Evolutionary conservation across 805 yeast genomes (phyloP).

Genomic region (Sugiyamaella smithiae): DNA sequence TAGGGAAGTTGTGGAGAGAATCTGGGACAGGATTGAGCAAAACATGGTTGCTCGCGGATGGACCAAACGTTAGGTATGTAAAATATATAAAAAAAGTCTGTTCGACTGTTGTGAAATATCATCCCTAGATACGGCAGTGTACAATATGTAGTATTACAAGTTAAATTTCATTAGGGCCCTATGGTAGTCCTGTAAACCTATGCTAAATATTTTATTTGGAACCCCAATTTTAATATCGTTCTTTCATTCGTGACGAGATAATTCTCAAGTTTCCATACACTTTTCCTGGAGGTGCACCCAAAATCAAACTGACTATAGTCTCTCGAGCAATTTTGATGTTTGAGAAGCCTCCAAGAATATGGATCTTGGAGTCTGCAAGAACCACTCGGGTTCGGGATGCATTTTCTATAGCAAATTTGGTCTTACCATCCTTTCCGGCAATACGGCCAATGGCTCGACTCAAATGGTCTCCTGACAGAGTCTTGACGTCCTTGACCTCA

Average conservation of each 20-base stretch:
- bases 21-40: constrained; percentile 83
- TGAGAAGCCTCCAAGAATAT: constrained; percentile 93
- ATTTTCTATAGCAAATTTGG: constrained; percentile 97
- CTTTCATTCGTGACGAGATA: constrained; percentile 95
- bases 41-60: constrained; percentile 68
- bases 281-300: constrained; percentile 98
- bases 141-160: too few species aligned
- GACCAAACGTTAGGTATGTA: constrained; percentile 13
- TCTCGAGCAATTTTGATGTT: constrained; percentile 99
- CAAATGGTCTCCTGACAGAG: constrained; percentile 91
- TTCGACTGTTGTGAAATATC: too few species aligned
- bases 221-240: constrained; percentile 85
- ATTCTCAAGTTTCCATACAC: constrained; percentile 96
- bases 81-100: too few species aligned
- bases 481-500: constrained; percentile 95
- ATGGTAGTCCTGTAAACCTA: background rate
- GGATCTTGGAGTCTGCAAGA: constrained; percentile 93
- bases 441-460: constrained; percentile 99
- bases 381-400: constrained; percentile 98
- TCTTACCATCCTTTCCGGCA: constrained; percentile 99
- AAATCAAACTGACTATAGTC: constrained; percentile 87
- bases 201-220: background rate
- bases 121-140: too few species aligned
- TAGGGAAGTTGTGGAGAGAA: constrained; percentile 74
- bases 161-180: too few species aligned